Percentiles rank a stretch among this genome's conserved stretches.
Evolutionary conservation across 2,329 filamentous ascomycete species (phyloP).

Genomic region (Exophiala bonariae): DNA sequence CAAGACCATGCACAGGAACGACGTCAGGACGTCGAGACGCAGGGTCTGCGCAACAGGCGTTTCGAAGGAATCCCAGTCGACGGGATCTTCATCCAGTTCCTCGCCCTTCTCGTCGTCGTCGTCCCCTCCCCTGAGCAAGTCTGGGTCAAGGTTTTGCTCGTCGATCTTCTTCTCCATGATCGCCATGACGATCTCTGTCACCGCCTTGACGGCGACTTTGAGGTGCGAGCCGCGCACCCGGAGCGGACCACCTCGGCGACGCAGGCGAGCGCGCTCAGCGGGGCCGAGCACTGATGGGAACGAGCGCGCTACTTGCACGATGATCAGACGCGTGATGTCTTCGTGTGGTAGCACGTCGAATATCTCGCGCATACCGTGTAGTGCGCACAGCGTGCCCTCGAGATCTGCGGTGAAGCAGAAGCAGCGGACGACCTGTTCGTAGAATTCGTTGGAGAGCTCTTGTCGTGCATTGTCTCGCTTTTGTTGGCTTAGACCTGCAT

Average conservation of each 20-base stretch:
- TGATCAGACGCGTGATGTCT: slow-evolving; percentile 47
- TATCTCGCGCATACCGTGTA: slow-evolving; percentile 44
- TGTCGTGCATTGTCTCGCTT: slow-evolving; percentile 31
- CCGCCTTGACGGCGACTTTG: slow-evolving; percentile 41
- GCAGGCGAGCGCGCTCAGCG: neutral
- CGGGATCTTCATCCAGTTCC: slow-evolving; percentile 37
- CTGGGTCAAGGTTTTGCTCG: slow-evolving; percentile 17
- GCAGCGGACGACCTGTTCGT: slow-evolving; percentile 53
- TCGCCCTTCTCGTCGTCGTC: slow-evolving; percentile 31
- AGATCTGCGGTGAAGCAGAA: slow-evolving; percentile 53
- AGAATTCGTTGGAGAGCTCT: slow-evolving; percentile 50
- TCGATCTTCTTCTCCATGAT: slow-evolving; percentile 45
- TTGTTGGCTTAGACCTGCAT: slow-evolving; percentile 34
- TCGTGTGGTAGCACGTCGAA: slow-evolving; percentile 50
- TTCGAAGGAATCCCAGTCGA: too few relatives aligned
- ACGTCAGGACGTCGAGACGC: slow-evolving; percentile 44
- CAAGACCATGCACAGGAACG: slow-evolving; percentile 42
- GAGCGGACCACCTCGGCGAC: neutral
- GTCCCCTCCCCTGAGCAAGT: slow-evolving; percentile 34
- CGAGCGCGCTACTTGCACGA: slow-evolving; percentile 50
- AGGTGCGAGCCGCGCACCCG: slow-evolving; percentile 23
- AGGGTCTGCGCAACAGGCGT: slow-evolving; percentile 32
- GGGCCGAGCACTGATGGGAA: slow-evolving; percentile 36
- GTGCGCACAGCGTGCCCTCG: slow-evolving; percentile 49
- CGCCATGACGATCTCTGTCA: slow-evolving; percentile 47